Evolutionary conservation across 495 filamentous ascomycete species (phyloP).

Genomic region (Aspergillus carlsbadensis): DNA sequence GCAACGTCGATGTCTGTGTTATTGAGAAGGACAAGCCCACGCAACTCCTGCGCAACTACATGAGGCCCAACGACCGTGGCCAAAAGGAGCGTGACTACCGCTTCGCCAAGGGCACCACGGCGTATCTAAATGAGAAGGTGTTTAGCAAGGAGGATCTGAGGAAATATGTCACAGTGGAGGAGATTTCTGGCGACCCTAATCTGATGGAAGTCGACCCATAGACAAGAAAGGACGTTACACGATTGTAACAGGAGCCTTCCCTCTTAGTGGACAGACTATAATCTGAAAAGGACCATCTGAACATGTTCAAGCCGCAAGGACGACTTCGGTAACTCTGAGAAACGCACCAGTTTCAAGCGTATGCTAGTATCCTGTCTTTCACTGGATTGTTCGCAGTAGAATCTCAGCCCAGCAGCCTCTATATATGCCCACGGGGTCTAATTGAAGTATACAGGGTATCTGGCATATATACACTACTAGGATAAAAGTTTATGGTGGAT

Average conservation of each 20-base stretch:
- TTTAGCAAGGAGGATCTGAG: conserved; percentile 90
- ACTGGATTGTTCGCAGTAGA: too few species aligned
- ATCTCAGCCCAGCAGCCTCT: too few species aligned
- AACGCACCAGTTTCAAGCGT: too few species aligned
- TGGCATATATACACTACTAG: too few species aligned
- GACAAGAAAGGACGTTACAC: conserved; percentile 14
- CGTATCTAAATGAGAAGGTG: conserved; percentile 88
- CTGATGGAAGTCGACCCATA: conserved; percentile 90
- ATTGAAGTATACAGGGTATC: too few species aligned
- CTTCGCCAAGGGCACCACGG: conserved; percentile 87
- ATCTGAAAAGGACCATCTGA: background rate
- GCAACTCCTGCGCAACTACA: conserved; percentile 82
- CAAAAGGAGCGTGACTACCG: conserved; percentile 90
- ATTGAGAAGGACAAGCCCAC: conserved; percentile 89
- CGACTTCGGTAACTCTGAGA: background rate
- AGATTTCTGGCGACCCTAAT: conserved; percentile 61
- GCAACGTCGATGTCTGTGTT: conserved; percentile 95
- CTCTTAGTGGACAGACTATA: background rate
- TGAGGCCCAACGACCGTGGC: conserved; percentile 87
- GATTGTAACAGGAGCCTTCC: background rate
- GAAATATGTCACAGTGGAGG: conserved; percentile 92
- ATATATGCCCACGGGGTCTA: too few species aligned
- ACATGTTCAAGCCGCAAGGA: background rate
- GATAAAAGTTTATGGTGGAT: too few species aligned
- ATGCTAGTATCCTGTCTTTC: too few species aligned